phyloP scores from a whole-genome alignment of 257 asterid genomes.

The Schizonepeta tenuifolia region DNA sequence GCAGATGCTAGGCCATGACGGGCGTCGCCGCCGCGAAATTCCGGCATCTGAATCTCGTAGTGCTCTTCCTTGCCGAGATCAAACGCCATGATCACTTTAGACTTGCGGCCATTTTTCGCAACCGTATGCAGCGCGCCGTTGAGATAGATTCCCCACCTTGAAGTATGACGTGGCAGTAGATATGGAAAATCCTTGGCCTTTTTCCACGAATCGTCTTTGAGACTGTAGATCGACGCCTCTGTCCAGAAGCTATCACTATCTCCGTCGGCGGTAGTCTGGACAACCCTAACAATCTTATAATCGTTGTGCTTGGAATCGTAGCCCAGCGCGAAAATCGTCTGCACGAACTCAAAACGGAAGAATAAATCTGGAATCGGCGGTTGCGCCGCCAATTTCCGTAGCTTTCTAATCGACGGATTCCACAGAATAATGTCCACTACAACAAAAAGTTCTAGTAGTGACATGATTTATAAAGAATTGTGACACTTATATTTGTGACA shows the following conservation, averaged over 20 bases:
- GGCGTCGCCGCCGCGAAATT: not conserved
- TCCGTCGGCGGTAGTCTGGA: slow-evolving; percentile 20
- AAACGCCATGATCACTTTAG: slow-evolving; percentile 38
- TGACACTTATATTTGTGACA: too few relatives aligned
- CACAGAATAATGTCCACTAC: too few relatives aligned
- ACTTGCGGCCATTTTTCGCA: not conserved
- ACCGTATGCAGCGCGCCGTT: slow-evolving; percentile 44
- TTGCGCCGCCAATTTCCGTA: too few relatives aligned
- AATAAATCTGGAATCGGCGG: not conserved
- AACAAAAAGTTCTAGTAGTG: too few relatives aligned
- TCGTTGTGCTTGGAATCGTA: slow-evolving; percentile 43
- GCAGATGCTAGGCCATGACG: not conserved
- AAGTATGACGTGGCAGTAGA: slow-evolving; percentile 23
- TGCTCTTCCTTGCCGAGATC: slow-evolving; percentile 41
- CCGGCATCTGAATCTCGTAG: slow-evolving; percentile 38
- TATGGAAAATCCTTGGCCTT: slow-evolving; percentile 31
- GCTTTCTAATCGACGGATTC: too few relatives aligned
- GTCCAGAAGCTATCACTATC: slow-evolving; percentile 23
- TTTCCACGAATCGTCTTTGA: slow-evolving; percentile 45
- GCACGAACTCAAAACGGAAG: not conserved
- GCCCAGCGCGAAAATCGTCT: slow-evolving; percentile 36
- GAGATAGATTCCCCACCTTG: slow-evolving; percentile 38
- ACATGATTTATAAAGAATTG: too few relatives aligned
- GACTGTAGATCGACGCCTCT: slow-evolving; percentile 40
- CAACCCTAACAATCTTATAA: slow-evolving; percentile 42